Base-by-base conservation (phyloP, 2,329 filamentous ascomycete genomes). In the Colletotrichum costaricense region DNA sequence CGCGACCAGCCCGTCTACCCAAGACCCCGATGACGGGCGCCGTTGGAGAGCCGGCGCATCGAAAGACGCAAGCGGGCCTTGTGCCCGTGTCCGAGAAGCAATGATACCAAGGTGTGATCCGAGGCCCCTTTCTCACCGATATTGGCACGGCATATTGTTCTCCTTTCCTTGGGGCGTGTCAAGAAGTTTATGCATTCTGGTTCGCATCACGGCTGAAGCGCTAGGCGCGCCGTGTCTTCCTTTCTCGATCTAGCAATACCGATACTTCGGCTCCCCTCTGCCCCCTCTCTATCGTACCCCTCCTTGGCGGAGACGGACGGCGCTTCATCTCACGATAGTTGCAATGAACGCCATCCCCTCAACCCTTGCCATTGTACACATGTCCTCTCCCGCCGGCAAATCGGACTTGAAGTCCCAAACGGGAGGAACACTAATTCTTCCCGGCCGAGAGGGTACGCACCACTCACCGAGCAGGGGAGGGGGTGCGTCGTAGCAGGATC, bases 391-490 rank as follows among this genome's bases (percentile, higher is more conserved):
- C 22, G 54, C 65, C 42, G 33, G 42, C 59, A 54, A 14, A 16
- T 14, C 69, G 69, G 69, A 69, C 59, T 24, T 72, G n/a, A 11
- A 26, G 26, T 60, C 59, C 69, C 69, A 72, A 72, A 72, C 26
- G 59, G 66, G 58, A 72, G 66, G 69, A 55, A 69, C 69, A 59
- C 69, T 69, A 60, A 26, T 16, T 11, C 38, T 59, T 38, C 54
- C 69, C 59, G 52, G 42, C 55, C 59, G 42, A 30, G 55, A 22
- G n/a, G 22, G 9, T 42, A 42, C 42, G 19, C 16, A 46, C 42
- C 26, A 14, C 22, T 19, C 24, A 56, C 59, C 19, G 58, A 58
- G 69, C 54, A 14, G 42, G 16, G 49, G 33, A 46, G 8, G 56
- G 56, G 22, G 56, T 19, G 33, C 52, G 24, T 19, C 22, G 28